Conservation (phyloP, 305 asterid species). For the Lippia alba region DNA sequence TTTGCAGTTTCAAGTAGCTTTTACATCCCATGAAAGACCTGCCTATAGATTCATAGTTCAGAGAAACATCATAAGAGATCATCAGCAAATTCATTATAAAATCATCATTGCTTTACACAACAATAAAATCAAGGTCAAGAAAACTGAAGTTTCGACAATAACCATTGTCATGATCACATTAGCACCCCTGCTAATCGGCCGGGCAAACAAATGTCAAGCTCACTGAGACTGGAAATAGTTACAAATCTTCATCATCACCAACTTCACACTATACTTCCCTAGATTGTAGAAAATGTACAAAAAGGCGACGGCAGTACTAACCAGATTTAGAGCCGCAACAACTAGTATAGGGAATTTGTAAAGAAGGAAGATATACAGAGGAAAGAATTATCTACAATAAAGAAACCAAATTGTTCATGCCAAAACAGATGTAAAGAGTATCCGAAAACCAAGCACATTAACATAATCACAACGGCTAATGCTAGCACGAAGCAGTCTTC, state of each 20-base stretch:
- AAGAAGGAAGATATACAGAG: not conserved
- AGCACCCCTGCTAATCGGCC: not conserved
- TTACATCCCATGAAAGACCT: not conserved
- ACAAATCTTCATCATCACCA: not conserved
- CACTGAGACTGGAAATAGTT: not conserved
- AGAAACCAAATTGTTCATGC: not conserved
- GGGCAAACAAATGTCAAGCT: not conserved
- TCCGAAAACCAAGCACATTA: conserved; percentile 3
- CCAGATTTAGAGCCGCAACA: conserved; percentile 10
- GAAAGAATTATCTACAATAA: not conserved
- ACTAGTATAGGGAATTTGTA: not conserved
- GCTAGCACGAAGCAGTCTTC: not conserved
- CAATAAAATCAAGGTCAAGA: not conserved
- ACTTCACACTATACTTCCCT: not conserved
- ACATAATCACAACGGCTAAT: conserved; percentile 6
- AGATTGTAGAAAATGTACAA: not conserved
- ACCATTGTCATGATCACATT: not conserved
- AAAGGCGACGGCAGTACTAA: not conserved
- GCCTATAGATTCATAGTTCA: not conserved
- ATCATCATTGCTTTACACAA: not conserved
- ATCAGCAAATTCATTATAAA: not conserved
- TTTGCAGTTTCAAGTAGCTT: too few relatives aligned
- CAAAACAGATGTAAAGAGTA: conserved; percentile 24
- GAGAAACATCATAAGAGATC: not conserved
- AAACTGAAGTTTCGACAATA: not conserved